These are phyloP conservation scores for Paecilomyces fulvus DNA, from an alignment of 2,329 filamentous ascomycete genomes.

Conservation along the genomic window DNA sequence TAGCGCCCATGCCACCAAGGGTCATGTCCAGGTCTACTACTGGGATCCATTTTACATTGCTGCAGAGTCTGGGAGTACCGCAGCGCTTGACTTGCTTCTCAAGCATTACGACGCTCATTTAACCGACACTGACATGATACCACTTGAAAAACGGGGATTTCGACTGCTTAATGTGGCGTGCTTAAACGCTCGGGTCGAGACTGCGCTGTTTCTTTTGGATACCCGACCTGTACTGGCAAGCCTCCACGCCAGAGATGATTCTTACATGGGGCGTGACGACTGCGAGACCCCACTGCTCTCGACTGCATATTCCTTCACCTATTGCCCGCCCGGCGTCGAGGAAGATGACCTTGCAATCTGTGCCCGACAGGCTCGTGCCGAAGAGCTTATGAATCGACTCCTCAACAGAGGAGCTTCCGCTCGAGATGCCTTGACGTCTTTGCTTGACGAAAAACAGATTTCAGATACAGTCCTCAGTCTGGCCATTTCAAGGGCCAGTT, in stretches of 20 bases:
- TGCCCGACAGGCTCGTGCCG: background rate
- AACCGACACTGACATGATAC: background rate
- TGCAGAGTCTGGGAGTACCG: conserved; percentile 3
- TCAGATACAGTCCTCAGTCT: conserved; percentile 1
- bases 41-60: conserved; percentile 4
- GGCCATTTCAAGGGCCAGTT: conserved; percentile 3
- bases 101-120: conserved; percentile 2
- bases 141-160: conserved; percentile 1
- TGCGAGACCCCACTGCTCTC: conserved; percentile 2
- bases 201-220: conserved; percentile 2
- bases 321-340: background rate
- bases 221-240: background rate
- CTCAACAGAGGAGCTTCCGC: conserved; percentile 4
- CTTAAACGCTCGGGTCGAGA: conserved; percentile 2
- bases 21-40: conserved; percentile 1
- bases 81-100: conserved; percentile 3
- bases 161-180: conserved; percentile 1
- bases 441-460: background rate
- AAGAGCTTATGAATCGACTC: conserved; percentile 3
- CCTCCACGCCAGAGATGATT: conserved; percentile 1
- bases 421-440: conserved; percentile 2
- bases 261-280: background rate
- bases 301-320: conserved; percentile 2
- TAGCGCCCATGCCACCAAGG: background rate
- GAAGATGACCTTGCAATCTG: conserved; percentile 1